Base-by-base conservation (phyloP, 768 basidiomycete species). In the Vararia minispora region DNA sequence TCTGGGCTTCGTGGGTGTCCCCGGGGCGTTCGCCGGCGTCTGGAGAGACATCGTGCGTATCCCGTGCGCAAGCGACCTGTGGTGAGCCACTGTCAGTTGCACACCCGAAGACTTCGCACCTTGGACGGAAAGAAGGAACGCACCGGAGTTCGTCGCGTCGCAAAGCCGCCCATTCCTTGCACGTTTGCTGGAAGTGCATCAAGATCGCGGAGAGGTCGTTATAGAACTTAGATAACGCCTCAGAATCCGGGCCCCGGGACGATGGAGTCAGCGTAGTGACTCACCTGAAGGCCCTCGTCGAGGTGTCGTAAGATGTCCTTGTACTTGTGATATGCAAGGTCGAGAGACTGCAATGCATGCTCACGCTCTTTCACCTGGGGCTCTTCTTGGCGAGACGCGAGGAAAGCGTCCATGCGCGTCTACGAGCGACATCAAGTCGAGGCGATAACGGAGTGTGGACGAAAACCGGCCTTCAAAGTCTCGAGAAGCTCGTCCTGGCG, bases 281-380 rank as follows among this genome's bases (percentile, higher is more conserved):
- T 11, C 48, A 82, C 89, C 64, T 87, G 82, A 50, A 84, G 68
- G 5, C 92, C 92, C 54, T 98, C 94, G 28, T 85, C 79, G 5
- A 95, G 62, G 58, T 98, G 91, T 35, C 73, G 71, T 2, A 65
- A 68, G 11, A 95, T 83, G 54, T 97, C 92, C 38, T 71, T 67
- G 57, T 90, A 95, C 52, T 88, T 89, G 60, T 79, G 79, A 58
- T 85, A 85, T 0, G 91, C 86, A 9, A 80, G 57, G 46, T 94
- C 88, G 29, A 94, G 73, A 10, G 76, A 74, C 53, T 88, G 87
- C 20, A 98, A 58, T 0, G 79, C 84, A 42, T 71, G 64, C 59
- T 94, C 89, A 12, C 95, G 72, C 33, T 79, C 79, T 50, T 84
- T 86, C 12, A 90, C 68, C 9, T 68, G 61, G 1, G 79, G 71